Evolutionary conservation across 2,329 filamentous ascomycete species (phyloP), one percentile per base, ranked within the genome.

Genomic region (Penicillium aurantiogriseum): DNA sequence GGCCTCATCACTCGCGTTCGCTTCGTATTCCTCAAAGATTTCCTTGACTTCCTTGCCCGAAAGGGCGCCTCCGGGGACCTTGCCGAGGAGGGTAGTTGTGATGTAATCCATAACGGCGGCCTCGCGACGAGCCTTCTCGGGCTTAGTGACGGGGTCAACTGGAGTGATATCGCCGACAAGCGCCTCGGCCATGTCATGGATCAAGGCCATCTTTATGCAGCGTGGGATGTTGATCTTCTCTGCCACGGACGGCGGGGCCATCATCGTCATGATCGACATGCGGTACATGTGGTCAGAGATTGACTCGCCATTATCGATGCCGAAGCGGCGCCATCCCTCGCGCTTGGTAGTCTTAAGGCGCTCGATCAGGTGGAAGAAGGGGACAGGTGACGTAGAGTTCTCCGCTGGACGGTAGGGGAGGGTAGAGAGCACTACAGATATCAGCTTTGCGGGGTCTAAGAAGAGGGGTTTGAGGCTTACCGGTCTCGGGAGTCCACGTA

Each of bases 201-300:
- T 81, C 35, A 99, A 83, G 27, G 92, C 93, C 92, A 99, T 97
- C 77, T 91, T 91, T 68, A 91, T 93, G 81, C 94, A 99, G 66
- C 87, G 88, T 27, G 83, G 77, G 39, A 96, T 82, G 72, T 97
- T 89, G 69, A 97, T 81, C 39, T 83, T 84, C 0, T 85, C 77
- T 2, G 86, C 82, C 11, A 97, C 84, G 1, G 88, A 78, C 0
- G 90, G 82, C 2, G 94, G 93, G 2, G 91, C 92, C 63, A 97
- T 85, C 87, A 99, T 90, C 63, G 91, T 92, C 75, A 99, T 91
- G 66, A 99, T 85, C 49, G 92, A 91, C 94, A 99, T 99, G 77
- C 94, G 92, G 78, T 97, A 99, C 94, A 99, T 99, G 82, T 99
- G 94, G 79, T 99, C 94, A 53, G 91, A 85, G 71, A 99, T 97